phyloP scores from a whole-genome alignment of 139 green algal species.

The Zygnema cylindricum region DNA sequence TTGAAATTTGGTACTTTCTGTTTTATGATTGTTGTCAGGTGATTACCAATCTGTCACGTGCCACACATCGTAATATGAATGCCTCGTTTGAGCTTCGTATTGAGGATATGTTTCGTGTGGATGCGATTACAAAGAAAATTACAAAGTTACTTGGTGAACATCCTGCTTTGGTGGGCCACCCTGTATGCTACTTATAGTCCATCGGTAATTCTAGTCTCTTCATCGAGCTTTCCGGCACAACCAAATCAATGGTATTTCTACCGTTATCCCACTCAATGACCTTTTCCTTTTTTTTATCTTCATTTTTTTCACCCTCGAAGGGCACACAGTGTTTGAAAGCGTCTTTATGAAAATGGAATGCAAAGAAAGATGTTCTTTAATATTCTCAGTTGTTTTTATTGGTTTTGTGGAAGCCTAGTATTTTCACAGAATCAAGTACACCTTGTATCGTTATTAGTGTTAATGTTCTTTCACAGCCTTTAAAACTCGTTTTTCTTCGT shows the following conservation, averaged over 20 bases:
- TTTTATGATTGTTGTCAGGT: slow-evolving; percentile 10
- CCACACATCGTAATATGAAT: slow-evolving; percentile 19
- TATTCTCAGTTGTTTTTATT: not conserved
- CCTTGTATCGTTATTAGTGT: too few species aligned
- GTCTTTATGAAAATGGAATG: not conserved
- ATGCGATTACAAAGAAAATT: slow-evolving; percentile 20
- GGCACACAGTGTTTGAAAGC: not conserved
- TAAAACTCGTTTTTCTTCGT: not conserved
- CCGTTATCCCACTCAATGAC: not conserved
- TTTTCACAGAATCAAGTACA: not conserved
- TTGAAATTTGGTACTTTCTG: too few species aligned
- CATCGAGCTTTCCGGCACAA: not conserved
- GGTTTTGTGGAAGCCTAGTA: not conserved
- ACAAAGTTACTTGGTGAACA: slow-evolving; percentile 1
- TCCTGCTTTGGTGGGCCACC: not conserved
- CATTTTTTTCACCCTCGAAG: not conserved
- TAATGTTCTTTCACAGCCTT: not conserved
- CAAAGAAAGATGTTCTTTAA: not conserved
- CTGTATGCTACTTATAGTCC: slow-evolving; percentile 15
- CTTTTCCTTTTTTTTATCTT: not conserved
- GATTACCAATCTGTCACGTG: slow-evolving; percentile 45
- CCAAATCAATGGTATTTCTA: slow-evolving; percentile 24
- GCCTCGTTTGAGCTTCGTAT: slow-evolving; percentile 47
- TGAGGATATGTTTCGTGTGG: slow-evolving; percentile 38
- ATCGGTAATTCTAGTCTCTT: not conserved